Percentiles rank a stretch among this genome's conserved stretches.
phyloP scores from a whole-genome alignment of 1,284 basidiomycete genomes.

The Cutaneotrichosporon sp. region DNA sequence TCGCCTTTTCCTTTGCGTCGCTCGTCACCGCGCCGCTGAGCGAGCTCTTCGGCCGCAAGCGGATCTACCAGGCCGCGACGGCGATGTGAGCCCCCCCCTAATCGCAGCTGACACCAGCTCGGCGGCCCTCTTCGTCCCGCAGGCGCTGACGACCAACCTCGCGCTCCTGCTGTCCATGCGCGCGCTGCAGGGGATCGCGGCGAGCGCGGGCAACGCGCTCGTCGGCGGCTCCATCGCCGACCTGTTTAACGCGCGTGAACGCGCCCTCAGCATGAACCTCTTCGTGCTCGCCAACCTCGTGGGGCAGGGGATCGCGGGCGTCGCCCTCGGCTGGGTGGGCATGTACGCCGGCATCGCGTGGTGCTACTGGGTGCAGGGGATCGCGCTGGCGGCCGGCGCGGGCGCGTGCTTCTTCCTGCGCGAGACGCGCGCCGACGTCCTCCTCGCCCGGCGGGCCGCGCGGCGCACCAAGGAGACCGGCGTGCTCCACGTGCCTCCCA shows the following conservation, averaged over 20 bases:
- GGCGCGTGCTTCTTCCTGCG: constrained; percentile 42
- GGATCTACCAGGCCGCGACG: constrained; percentile 40
- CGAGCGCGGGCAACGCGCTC: constrained; percentile 44
- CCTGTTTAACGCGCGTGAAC: constrained; percentile 41
- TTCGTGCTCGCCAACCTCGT: constrained; percentile 52
- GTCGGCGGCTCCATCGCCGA: constrained; percentile 53
- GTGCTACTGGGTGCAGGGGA: constrained; percentile 46
- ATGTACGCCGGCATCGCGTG: constrained; percentile 37
- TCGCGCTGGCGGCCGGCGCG: constrained; percentile 35
- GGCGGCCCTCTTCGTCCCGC: constrained; percentile 46
- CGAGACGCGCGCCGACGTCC: constrained; percentile 55
- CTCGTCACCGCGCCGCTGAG: constrained; percentile 45
- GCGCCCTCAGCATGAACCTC: constrained; percentile 54
- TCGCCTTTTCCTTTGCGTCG: constrained; percentile 40
- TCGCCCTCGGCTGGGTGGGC: constrained; percentile 39
- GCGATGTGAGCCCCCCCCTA: too few species aligned
- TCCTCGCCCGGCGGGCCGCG: constrained; percentile 52
- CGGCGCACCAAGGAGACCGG: constrained; percentile 52
- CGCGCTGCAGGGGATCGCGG: constrained; percentile 38
- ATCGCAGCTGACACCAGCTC: too few species aligned
- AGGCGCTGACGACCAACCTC: constrained; percentile 15
- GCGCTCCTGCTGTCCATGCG: constrained; percentile 17
- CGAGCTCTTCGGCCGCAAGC: constrained; percentile 43
- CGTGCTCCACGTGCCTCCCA: constrained; percentile 33
- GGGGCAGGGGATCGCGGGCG: constrained; percentile 40